Evolutionary conservation across 75 land plant species (phyloP).

Genomic region (Selaginella moellendorffii): DNA sequence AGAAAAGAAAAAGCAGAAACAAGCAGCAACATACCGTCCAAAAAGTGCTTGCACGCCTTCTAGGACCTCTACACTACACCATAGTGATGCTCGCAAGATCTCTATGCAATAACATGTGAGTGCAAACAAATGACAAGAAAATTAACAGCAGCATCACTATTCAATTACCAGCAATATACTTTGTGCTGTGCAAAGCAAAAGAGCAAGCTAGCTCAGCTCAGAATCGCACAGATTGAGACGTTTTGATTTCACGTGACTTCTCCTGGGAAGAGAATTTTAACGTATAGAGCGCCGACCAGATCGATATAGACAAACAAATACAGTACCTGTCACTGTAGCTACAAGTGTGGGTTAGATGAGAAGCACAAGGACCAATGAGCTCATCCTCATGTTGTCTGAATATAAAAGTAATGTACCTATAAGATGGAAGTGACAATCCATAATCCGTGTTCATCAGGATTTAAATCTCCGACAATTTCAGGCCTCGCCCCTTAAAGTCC

Average conservation of each 20-base stretch:
- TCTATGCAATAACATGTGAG: slow-evolving; percentile 82
- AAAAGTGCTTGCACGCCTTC: slow-evolving; percentile 73
- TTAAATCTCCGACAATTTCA: slow-evolving; percentile 61
- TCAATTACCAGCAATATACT: slow-evolving; percentile 21
- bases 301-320: neutral
- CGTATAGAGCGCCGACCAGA: neutral
- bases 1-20: neutral
- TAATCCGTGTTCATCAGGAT: slow-evolving; percentile 72
- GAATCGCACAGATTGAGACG: slow-evolving; percentile 40
- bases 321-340: slow-evolving; percentile 74
- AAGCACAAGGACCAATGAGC: slow-evolving; percentile 88
- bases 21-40: slow-evolving; percentile 40
- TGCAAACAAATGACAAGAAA: slow-evolving; percentile 17
- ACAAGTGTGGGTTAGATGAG: slow-evolving; percentile 81
- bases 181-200: slow-evolving; percentile 59
- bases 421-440: neutral
- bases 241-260: slow-evolving; percentile 55
- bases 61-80: slow-evolving; percentile 70
- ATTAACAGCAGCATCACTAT: neutral
- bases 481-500: slow-evolving; percentile 67
- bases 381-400: slow-evolving; percentile 78
- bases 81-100: slow-evolving; percentile 76
- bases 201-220: slow-evolving; percentile 37
- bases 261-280: slow-evolving; percentile 36
- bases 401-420: slow-evolving; percentile 76